Evolutionary conservation across 768 basidiomycete genomes (phyloP), one percentile per base, ranked within the genome.

Genomic region (Russula abietina): DNA sequence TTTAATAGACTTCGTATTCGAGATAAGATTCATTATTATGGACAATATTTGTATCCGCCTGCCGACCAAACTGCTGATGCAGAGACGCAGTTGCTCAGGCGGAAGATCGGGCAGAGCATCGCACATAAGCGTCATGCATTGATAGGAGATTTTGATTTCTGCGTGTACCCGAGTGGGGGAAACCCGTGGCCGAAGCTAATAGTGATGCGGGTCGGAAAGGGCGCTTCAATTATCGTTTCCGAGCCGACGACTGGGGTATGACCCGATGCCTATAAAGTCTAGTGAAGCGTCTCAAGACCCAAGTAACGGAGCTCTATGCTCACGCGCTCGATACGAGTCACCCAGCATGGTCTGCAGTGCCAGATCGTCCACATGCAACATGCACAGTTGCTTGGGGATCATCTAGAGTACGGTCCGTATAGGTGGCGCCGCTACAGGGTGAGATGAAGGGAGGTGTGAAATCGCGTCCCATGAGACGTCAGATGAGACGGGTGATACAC

Each of bases 41-140:
- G 5, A 83, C 82, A n/a, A n/a, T n/a, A n/a, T n/a, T n/a, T n/a
- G n/a, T n/a, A n/a, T n/a, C n/a, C n/a, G n/a, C n/a, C n/a, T n/a
- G n/a, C n/a, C n/a, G n/a, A n/a, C n/a, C n/a, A n/a, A n/a, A n/a
- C n/a, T n/a, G n/a, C n/a, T n/a, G n/a, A n/a, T n/a, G n/a, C n/a
- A n/a, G n/a, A n/a, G n/a, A n/a, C n/a, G n/a, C n/a, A n/a, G n/a
- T n/a, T n/a, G n/a, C n/a, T n/a, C n/a, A n/a, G n/a, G n/a, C n/a
- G n/a, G n/a, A n/a, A n/a, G n/a, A n/a, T n/a, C n/a, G n/a, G 1
- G 92, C 87, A 9, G 98, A 82, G 92, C 91, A 71, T 99, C 96
- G 73, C 93, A 98, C 22, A 98, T 92, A 11, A 99, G 76, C 7
- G 91, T 98, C 64, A 98, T 75, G 0, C 91, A 95, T 64, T 95